Conservation (phyloP, 768 basidiomycete genomes). For the Dentipellis sp. region DNA sequence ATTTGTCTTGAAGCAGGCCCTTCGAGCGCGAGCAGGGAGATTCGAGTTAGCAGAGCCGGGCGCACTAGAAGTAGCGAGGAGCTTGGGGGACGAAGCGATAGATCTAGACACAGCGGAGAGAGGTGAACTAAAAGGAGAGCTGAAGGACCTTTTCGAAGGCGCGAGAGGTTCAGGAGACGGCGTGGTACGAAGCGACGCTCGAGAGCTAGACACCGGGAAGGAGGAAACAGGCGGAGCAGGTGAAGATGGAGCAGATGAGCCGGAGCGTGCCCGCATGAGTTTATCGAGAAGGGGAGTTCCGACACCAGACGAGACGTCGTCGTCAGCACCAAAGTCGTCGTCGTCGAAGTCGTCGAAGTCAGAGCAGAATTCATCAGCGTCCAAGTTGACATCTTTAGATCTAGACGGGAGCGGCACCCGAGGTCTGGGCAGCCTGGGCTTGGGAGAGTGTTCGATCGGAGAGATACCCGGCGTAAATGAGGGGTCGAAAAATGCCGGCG, state of each 20-base stretch:
- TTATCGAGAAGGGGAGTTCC: slow-evolving; percentile 1
- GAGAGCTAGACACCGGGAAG: not conserved
- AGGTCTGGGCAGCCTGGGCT: no score
- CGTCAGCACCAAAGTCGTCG: not conserved
- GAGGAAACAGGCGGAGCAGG: not conserved
- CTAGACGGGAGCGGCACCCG: no score
- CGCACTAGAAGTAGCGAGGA: no score
- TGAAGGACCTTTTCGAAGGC: not conserved
- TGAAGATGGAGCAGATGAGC: not conserved
- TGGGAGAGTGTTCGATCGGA: slow-evolving; percentile 7
- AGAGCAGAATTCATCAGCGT: not conserved
- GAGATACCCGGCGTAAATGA: slow-evolving; percentile 6
- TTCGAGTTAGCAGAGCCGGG: no score
- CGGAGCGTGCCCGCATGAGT: not conserved
- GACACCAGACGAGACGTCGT: not conserved
- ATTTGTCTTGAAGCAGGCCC: no score
- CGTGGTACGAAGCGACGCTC: not conserved
- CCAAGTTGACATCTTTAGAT: not conserved
- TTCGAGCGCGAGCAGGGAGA: no score
- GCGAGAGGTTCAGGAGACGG: not conserved
- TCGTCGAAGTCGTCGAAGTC: not conserved
- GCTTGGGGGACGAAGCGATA: no score
- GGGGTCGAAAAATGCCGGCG: slow-evolving; percentile 3
- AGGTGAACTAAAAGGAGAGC: not conserved
- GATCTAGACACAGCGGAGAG: not conserved